These are phyloP conservation scores for Mychonastes homosphaera DNA, from an alignment of 139 green algal species.

Conservation along the genomic window DNA sequence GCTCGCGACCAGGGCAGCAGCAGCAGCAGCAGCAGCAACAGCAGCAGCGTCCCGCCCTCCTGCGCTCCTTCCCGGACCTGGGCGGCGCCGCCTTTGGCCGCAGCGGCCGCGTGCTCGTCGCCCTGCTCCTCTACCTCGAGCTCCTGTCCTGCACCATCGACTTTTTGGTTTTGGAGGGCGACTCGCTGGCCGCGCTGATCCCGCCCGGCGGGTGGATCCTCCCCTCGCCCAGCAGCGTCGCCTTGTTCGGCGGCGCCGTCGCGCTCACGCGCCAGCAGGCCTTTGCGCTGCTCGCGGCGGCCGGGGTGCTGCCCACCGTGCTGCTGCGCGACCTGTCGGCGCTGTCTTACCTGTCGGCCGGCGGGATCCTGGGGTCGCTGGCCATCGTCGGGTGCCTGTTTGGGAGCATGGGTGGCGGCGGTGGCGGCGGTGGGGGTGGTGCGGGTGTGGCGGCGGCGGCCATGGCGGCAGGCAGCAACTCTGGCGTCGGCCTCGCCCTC, in stretches of 20 bases:
- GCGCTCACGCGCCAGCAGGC: constrained; percentile 1
- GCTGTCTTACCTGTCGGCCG: constrained; percentile 26
- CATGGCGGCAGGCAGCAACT: background rate
- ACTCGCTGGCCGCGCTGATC: constrained; percentile 27
- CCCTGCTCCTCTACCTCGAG: constrained; percentile 30
- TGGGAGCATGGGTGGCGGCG: background rate
- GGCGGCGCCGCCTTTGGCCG: constrained; percentile 27
- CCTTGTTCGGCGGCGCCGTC: no score
- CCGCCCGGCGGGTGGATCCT: no score
- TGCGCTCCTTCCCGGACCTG: constrained; percentile 33
- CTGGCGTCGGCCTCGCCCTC: background rate
- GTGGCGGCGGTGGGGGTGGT: constrained; percentile 10
- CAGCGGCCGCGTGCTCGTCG: constrained; percentile 18
- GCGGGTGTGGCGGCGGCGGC: background rate
- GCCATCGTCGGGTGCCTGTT: background rate
- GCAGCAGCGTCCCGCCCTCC: no score
- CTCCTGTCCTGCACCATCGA: constrained; percentile 28
- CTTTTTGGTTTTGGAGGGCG: constrained; percentile 33
- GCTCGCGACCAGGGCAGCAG: constrained; percentile 7
- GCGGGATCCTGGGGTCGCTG: constrained; percentile 20
- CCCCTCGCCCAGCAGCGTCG: no score
- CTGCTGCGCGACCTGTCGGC: constrained; percentile 30
- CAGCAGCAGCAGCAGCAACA: background rate
- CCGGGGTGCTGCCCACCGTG: constrained; percentile 28
- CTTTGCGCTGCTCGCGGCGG: constrained; percentile 13